Evolutionary conservation across 108 stramenopile species (phyloP).

Genomic region (Skeletonema marinoi): DNA sequence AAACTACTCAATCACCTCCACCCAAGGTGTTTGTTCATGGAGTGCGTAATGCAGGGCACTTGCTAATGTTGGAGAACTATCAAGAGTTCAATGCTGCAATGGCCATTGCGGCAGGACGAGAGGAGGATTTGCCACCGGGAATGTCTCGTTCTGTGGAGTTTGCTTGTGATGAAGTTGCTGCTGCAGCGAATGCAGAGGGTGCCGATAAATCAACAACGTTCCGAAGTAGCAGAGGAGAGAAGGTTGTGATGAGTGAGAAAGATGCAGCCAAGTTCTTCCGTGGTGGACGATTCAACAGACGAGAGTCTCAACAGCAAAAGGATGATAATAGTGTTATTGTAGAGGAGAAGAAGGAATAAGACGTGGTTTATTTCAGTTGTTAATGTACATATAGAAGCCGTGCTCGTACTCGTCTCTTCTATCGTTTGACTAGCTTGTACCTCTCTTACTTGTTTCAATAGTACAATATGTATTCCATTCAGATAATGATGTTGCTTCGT

Average conservation of each 20-base stretch:
- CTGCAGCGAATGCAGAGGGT: slow-evolving; percentile 35
- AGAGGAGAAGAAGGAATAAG: slow-evolving; percentile 5
- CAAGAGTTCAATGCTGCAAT: slow-evolving; percentile 57
- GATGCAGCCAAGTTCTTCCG: background rate
- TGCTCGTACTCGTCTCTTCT: too few species aligned
- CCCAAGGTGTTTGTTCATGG: background rate
- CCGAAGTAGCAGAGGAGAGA: background rate
- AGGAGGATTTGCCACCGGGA: slow-evolving; percentile 12
- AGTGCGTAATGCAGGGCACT: background rate
- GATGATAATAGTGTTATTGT: background rate
- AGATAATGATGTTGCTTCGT: too few species aligned
- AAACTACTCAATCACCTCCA: slow-evolving; percentile 45
- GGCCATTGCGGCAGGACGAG: slow-evolving; percentile 27
- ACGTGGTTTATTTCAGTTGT: too few species aligned
- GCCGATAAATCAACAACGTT: background rate
- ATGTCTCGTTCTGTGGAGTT: background rate
- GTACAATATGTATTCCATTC: too few species aligned
- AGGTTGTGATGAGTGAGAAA: background rate
- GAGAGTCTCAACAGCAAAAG: background rate
- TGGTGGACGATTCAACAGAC: background rate
- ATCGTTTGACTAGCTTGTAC: too few species aligned
- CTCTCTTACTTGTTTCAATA: too few species aligned
- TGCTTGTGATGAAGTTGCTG: background rate
- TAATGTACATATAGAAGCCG: too few species aligned
- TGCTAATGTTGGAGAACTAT: slow-evolving; percentile 33